These are phyloP conservation scores for Fusarium scirpi DNA, from an alignment of 2,329 filamentous ascomycete genomes.

Conservation along the genomic window DNA sequence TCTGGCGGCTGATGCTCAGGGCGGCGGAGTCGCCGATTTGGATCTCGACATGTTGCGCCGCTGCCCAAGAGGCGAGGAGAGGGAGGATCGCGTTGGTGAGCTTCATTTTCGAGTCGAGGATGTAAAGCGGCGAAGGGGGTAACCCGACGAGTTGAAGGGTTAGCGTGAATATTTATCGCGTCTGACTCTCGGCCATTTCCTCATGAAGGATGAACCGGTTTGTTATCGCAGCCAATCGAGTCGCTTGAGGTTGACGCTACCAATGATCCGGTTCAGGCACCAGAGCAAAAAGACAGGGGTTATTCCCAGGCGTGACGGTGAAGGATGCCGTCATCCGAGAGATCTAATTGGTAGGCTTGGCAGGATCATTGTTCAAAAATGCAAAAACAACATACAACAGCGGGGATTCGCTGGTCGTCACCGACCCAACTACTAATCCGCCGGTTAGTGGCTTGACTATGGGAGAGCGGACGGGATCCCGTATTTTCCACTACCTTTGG, in stretches of 20 bases:
- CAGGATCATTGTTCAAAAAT: neutral
- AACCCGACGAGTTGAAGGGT: neutral
- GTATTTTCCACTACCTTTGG: constrained; percentile 14
- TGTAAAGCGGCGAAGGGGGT: neutral
- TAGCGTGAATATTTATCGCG: constrained; percentile 5
- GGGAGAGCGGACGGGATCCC: constrained; percentile 12
- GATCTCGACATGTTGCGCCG: constrained; percentile 26
- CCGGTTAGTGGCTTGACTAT: constrained; percentile 11
- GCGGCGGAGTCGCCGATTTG: constrained; percentile 14
- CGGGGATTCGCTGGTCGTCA: constrained; percentile 10
- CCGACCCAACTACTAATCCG: constrained; percentile 9
- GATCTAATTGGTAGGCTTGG: neutral
- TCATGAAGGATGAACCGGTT: neutral
- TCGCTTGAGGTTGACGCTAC: neutral
- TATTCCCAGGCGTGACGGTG: neutral
- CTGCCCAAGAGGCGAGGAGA: constrained; percentile 10
- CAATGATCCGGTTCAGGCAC: neutral
- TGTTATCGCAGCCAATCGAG: constrained; percentile 4
- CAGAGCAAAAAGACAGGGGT: neutral
- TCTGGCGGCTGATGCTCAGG: constrained; percentile 3
- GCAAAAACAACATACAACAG: constrained; percentile 1
- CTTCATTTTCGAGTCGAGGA: constrained; percentile 11
- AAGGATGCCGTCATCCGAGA: neutral
- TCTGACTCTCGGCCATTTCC: constrained; percentile 9
- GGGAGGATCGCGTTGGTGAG: neutral